These are phyloP conservation scores for Collybiopsis confluens DNA, from an alignment of 768 basidiomycete genomes.

Conservation along the genomic window DNA sequence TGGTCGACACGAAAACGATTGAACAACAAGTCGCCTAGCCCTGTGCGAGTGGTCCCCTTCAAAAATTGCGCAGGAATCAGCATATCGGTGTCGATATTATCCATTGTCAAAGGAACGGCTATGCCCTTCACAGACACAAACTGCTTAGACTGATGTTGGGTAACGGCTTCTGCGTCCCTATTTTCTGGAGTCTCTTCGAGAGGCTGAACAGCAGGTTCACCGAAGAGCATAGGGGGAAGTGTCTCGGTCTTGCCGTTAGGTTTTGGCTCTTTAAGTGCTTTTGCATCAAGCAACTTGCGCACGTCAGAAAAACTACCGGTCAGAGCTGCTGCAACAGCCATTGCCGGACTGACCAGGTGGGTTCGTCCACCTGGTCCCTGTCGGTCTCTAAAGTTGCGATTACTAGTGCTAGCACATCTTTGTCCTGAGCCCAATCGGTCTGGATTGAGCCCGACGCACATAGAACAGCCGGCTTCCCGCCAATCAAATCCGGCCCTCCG, in stretches of 20 bases:
- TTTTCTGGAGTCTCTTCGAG: slow-evolving; percentile 16
- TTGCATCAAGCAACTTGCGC: slow-evolving; percentile 62
- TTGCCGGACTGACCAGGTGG: slow-evolving; percentile 85
- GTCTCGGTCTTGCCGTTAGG: slow-evolving; percentile 51
- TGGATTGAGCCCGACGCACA: slow-evolving; percentile 96
- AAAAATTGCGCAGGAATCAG: slow-evolving; percentile 94
- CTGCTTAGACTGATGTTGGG: slow-evolving; percentile 52
- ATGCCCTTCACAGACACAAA: slow-evolving; percentile 67
- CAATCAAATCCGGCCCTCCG: slow-evolving; percentile 91
- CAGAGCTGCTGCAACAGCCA: slow-evolving; percentile 89
- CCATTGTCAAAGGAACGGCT: slow-evolving; percentile 73
- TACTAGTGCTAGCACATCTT: slow-evolving; percentile 89
- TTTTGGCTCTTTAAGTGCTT: slow-evolving; percentile 66
- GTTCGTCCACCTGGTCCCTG: slow-evolving; percentile 86
- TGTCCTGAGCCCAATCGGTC: slow-evolving; percentile 81
- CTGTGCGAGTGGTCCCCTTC: slow-evolving; percentile 88
- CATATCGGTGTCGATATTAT: slow-evolving; percentile 90
- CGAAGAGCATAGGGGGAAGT: slow-evolving; percentile 19
- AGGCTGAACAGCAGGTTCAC: not conserved
- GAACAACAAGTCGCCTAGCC: slow-evolving; percentile 83
- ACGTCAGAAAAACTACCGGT: slow-evolving; percentile 84
- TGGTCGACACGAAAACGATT: slow-evolving; percentile 75
- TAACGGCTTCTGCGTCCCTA: slow-evolving; percentile 45
- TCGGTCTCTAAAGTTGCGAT: slow-evolving; percentile 91
- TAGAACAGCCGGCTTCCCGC: slow-evolving; percentile 93